Evolutionary conservation across 164 flowering plant species (phyloP).

Genomic region (Umbellularia californica): DNA sequence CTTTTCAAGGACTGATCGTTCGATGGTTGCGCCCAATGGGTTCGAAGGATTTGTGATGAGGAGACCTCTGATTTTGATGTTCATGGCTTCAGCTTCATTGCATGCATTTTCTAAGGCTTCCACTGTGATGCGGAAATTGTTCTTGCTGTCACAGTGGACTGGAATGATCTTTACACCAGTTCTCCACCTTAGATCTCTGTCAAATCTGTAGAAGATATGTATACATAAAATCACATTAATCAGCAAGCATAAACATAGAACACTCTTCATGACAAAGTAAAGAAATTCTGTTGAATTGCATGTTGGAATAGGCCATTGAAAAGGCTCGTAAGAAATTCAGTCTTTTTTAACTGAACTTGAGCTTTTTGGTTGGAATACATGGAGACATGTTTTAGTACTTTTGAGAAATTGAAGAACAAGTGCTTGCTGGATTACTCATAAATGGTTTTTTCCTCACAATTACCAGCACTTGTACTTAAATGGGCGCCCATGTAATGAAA

Average conservation of each 20-base stretch:
- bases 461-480: neutral
- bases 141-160: conserved; percentile 67
- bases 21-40: conserved; percentile 66
- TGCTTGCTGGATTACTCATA: neutral
- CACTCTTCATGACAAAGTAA: neutral
- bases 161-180: conserved; percentile 81
- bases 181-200: conserved; percentile 90
- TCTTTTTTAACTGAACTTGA: no score
- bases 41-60: conserved; percentile 91
- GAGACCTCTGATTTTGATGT: conserved; percentile 58
- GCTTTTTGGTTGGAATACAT: no score
- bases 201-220: conserved; percentile 59
- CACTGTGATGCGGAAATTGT: conserved; percentile 62
- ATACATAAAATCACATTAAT: neutral
- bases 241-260: neutral
- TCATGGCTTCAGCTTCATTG: conserved; percentile 38
- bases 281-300: no score
- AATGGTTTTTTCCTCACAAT: neutral
- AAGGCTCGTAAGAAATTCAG: no score
- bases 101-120: conserved; percentile 74
- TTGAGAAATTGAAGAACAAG: neutral
- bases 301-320: no score
- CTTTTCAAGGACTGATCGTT: conserved; percentile 43
- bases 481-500: neutral
- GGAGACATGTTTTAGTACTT: neutral